Evolutionary conservation across 306 rosid species (phyloP).

Genomic region (Castanospermum australe): DNA sequence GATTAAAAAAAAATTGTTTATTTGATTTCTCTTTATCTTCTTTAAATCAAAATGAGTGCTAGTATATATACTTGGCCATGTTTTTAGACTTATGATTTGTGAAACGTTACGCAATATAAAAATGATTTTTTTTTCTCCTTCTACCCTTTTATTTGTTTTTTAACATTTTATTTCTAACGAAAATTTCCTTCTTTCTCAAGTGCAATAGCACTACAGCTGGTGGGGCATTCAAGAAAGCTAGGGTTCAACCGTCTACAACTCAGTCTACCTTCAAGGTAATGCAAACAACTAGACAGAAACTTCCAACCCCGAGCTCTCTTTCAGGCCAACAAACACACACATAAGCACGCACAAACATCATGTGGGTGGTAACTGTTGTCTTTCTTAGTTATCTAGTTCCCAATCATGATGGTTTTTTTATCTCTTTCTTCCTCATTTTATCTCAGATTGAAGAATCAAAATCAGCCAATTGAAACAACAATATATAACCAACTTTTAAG

Average conservation of each 20-base stretch:
- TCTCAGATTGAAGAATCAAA: conserved; percentile 20
- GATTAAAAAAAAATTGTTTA: background rate
- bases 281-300: conserved; percentile 1
- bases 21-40: conserved; percentile 13
- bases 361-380: conserved; percentile 53
- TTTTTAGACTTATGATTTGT: background rate
- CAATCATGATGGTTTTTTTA: conserved; percentile 42
- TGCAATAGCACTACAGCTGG: conserved; percentile 68
- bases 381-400: conserved; percentile 56
- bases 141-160: background rate
- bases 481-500: conserved; percentile 5
- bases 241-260: conserved; percentile 66
- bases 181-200: conserved; percentile 25
- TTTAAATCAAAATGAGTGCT: background rate
- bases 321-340: conserved; percentile 18
- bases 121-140: background rate
- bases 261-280: conserved; percentile 72
- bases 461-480: background rate
- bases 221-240: conserved; percentile 78
- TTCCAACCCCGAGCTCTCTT: conserved; percentile 23
- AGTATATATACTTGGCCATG: background rate
- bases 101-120: background rate
- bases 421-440: conserved; percentile 25
- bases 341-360: conserved; percentile 29
- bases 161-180: background rate